Percentiles rank a stretch among this genome's conserved stretches.
Evolutionary conservation across 768 basidiomycete genomes (phyloP).

Genomic region (Boletus patriciae): DNA sequence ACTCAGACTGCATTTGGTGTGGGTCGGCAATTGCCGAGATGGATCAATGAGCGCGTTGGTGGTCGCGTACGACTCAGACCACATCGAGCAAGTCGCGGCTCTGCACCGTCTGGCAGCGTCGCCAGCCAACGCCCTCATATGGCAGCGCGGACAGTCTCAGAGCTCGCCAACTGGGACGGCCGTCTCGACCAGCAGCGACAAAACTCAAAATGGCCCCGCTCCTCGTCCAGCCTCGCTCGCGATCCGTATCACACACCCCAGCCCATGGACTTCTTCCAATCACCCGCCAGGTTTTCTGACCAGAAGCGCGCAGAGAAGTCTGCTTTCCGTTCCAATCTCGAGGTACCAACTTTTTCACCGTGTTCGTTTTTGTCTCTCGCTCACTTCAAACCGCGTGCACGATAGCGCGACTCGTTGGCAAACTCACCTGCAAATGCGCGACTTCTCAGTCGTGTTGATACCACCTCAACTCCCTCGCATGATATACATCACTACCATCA

Average conservation of each 20-base stretch:
- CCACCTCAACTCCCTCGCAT: constrained; percentile 6
- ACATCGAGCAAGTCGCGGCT: constrained; percentile 4
- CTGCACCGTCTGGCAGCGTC: neutral
- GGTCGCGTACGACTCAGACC: constrained; percentile 2
- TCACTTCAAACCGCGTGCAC: constrained; percentile 4
- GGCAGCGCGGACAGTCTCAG: constrained; percentile 14
- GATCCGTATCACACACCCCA: constrained; percentile 9
- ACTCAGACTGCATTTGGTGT: too few species aligned
- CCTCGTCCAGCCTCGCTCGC: constrained; percentile 13
- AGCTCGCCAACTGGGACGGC: constrained; percentile 19
- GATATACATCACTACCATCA: constrained; percentile 4
- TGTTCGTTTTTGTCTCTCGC: neutral
- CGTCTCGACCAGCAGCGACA: constrained; percentile 11
- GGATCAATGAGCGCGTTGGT: constrained; percentile 8
- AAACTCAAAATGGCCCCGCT: constrained; percentile 7
- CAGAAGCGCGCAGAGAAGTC: constrained; percentile 11
- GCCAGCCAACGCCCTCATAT: constrained; percentile 6
- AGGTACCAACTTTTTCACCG: constrained; percentile 10
- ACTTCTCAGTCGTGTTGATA: constrained; percentile 7
- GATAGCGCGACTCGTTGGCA: constrained; percentile 16
- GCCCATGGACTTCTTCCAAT: neutral
- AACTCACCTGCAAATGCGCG: constrained; percentile 3
- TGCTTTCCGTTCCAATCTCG: constrained; percentile 1
- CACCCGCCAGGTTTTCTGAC: neutral
- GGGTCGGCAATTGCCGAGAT: constrained; percentile 11